Conservation (phyloP, 139 green algal genomes). For the Chlamydomonas incerta region DNA sequence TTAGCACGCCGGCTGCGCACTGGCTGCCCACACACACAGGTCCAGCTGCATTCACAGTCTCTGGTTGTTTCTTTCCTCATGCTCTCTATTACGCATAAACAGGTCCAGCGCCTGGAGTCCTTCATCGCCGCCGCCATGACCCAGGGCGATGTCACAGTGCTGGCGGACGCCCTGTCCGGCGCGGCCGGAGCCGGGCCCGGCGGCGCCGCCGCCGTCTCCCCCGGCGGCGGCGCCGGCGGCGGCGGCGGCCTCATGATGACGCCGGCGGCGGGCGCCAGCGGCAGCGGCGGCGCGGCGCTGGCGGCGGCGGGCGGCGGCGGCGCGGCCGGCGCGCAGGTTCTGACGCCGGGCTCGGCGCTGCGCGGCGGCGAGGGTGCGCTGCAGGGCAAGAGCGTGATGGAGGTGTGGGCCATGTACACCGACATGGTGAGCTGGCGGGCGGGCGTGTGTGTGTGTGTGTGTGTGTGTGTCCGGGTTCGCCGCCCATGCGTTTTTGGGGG, state of each 20-base stretch:
- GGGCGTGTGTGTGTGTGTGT: too few species aligned
- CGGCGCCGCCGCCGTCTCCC: too few species aligned
- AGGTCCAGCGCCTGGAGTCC: background rate
- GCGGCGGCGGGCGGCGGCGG: background rate
- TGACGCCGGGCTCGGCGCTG: background rate
- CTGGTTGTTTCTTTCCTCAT: too few species aligned
- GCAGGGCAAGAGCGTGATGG: constrained; percentile 43
- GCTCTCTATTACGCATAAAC: too few species aligned
- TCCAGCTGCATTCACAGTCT: too few species aligned
- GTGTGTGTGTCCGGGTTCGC: too few species aligned
- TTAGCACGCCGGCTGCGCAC: too few species aligned
- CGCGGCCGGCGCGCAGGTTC: background rate
- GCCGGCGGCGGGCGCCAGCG: background rate
- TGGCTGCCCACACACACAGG: too few species aligned
- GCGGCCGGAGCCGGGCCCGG: background rate
- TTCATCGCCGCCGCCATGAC: constrained; percentile 14
- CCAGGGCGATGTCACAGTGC: constrained; percentile 23
- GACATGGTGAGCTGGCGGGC: constrained; percentile 26
- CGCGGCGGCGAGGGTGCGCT: background rate
- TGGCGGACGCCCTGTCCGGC: background rate
- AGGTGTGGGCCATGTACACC: constrained; percentile 50
- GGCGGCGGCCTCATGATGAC: too few species aligned
- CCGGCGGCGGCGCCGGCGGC: too few species aligned
- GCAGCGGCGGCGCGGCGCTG: background rate
- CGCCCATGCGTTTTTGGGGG: too few species aligned